Evolutionary conservation across 345 rosid species (phyloP).

Genomic region (Gossypium anomalum): DNA sequence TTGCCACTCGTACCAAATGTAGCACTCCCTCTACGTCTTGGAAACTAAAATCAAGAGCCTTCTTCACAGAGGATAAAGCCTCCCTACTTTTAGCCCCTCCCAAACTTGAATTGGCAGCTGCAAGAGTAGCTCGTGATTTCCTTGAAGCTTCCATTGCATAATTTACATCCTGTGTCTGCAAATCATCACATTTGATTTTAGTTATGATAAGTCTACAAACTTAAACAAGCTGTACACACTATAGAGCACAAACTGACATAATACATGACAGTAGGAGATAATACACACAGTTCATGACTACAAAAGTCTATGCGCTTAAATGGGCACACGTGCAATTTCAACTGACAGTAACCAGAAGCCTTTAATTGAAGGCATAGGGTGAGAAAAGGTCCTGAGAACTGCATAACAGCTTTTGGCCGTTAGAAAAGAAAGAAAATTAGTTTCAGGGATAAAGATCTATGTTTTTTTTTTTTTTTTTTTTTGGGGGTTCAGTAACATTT

Average conservation of each 20-base stretch:
- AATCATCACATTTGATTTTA: slow-evolving; percentile 18
- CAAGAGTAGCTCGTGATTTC: slow-evolving; percentile 66
- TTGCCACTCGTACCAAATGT: slow-evolving; percentile 75
- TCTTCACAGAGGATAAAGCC: slow-evolving; percentile 56
- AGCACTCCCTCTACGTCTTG: slow-evolving; percentile 84
- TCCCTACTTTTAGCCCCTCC: slow-evolving; percentile 59
- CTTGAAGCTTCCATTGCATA: slow-evolving; percentile 97
- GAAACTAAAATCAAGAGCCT: slow-evolving; percentile 89
- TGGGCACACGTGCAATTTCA: neutral
- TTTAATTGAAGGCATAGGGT: neutral
- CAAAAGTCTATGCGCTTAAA: neutral
- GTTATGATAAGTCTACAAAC: neutral
- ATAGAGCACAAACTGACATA: neutral
- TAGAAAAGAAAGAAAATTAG: neutral
- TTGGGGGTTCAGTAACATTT: neutral
- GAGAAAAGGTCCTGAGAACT: neutral
- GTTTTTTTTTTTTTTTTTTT: neutral
- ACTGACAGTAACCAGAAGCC: neutral
- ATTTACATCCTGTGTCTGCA: slow-evolving; percentile 75
- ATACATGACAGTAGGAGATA: neutral
- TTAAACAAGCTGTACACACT: neutral
- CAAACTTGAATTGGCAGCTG: slow-evolving; percentile 45
- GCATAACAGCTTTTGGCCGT: neutral
- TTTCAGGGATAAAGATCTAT: neutral
- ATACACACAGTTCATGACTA: neutral